Conservation (phyloP, 73 alveolate genomes). For the Loxodes magnus region DNA sequence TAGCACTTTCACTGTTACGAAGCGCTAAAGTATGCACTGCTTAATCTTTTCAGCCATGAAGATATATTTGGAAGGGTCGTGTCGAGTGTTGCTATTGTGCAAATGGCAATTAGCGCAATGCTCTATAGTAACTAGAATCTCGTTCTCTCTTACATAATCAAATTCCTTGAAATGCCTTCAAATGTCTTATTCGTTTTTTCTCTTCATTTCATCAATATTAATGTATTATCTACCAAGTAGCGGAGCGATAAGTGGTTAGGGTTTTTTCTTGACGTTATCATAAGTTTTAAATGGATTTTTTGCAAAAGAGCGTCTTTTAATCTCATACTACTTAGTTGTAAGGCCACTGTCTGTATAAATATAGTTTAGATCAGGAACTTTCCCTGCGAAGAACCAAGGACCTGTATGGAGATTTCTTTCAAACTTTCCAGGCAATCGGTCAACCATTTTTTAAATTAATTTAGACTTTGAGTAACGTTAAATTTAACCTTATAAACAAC, state of each 20-base stretch:
- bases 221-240: too few species aligned
- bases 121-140: constrained; percentile 22
- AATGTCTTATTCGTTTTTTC: too few species aligned
- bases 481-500: too few species aligned
- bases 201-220: too few species aligned
- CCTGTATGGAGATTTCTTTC: constrained; percentile 1
- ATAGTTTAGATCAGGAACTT: constrained; percentile 9
- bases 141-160: constrained; percentile 7
- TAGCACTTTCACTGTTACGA: constrained; percentile 19
- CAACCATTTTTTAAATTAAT: too few species aligned
- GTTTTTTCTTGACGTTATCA: too few species aligned
- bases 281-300: too few species aligned
- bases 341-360: constrained; percentile 5
- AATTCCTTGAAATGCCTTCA: constrained; percentile 3
- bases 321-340: not conserved
- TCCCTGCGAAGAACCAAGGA: constrained; percentile 10
- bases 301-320: constrained; percentile 5
- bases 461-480: too few species aligned
- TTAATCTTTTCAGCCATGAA: constrained; percentile 19
- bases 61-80: constrained; percentile 25
- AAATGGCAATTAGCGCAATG: constrained; percentile 20
- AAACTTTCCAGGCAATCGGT: constrained; percentile 12
- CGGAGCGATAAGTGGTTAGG: too few species aligned
- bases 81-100: constrained; percentile 16
- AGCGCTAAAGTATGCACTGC: constrained; percentile 13